Evolutionary conservation across 2,329 filamentous ascomycete genomes (phyloP).

Genomic region (Stylonectria norvegica): DNA sequence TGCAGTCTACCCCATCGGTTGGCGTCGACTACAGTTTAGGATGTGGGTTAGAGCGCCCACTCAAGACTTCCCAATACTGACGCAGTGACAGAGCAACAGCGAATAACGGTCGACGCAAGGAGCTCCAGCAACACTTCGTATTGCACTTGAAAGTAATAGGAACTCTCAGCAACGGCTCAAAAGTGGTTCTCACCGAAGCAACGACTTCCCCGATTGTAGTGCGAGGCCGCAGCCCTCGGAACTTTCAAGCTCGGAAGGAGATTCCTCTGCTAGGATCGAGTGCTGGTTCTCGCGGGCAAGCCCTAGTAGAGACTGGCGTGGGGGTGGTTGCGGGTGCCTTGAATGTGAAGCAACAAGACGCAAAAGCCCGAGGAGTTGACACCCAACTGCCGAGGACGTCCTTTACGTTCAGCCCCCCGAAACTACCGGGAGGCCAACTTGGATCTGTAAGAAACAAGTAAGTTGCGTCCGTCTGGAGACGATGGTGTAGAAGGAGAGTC

Average conservation of each 20-base stretch:
- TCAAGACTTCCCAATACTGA: conserved; percentile 8
- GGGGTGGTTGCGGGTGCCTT: conserved; percentile 58
- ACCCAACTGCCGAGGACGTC: conserved; percentile 54
- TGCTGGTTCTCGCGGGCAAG: conserved; percentile 74
- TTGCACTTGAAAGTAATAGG: conserved; percentile 82
- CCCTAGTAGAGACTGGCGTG: conserved; percentile 60
- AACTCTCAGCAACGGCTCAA: conserved; percentile 78
- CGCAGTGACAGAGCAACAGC: conserved; percentile 67
- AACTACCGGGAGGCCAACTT: conserved; percentile 52
- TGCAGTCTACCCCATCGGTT: conserved; percentile 87
- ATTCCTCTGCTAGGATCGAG: conserved; percentile 78
- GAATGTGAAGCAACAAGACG: conserved; percentile 52
- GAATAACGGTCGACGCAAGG: conserved; percentile 91
- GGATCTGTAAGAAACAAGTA: conserved; percentile 57
- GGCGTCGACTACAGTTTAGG: conserved; percentile 89
- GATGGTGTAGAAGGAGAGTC: too few species aligned
- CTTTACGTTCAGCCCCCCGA: conserved; percentile 57
- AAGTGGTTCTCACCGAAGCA: conserved; percentile 77
- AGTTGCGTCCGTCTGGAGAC: too few species aligned
- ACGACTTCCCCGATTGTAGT: conserved; percentile 91
- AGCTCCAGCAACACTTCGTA: conserved; percentile 94
- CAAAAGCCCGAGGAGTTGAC: conserved; percentile 49
- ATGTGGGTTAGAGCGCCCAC: conserved; percentile 50
- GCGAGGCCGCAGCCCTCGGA: conserved; percentile 84
- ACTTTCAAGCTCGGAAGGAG: conserved; percentile 93